Evolutionary conservation across 805 yeast species (phyloP), one percentile per base, ranked within the genome.

Genomic region (Kodamaea jinghongensis): DNA sequence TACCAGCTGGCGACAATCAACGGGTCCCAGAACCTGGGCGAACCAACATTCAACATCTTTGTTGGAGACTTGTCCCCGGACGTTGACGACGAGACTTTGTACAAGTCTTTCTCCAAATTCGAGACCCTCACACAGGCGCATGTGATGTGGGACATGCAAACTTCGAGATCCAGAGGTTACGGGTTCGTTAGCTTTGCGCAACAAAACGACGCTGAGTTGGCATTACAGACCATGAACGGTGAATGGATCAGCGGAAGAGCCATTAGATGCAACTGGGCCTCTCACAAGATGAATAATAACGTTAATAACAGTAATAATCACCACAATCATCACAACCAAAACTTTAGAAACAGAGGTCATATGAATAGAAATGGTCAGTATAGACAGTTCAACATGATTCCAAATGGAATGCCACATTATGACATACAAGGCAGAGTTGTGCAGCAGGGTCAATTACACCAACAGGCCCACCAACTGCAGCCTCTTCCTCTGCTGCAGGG

Each of bases 121-220:
- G 67, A 70, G 12, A 75, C 88, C 1, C 67, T 85, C 52, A 66
- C 78, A 34, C 93, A 86, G 59, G 96, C 95, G 9, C 89, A 88
- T 51, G 96, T 88, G 23, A 89, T 88, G 96, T 88, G 96, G 96
- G 96, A 89, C 59, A 86, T 87, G 95, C 90, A 86, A 59, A 83
- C 93, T 17, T 93, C 95, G 31, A 73, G 96, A 56, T 86, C 95
- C 2, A 73, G 96, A 63, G 95, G 96, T 27, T 88, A 88, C 56
- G 96, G 96, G 2, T 88, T 89, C 61, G 93, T 87, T 9, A 81
- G 91, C 1, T 89, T 89, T 54, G 60, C 67, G 17, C 76, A 73
- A 17, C 76, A 73, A 46, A 62, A 67, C 13, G 91, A 86, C 48
- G 96, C 96, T 2, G 87, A 83, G 51, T 61, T 59, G 37, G 95